Conservation (phyloP, 768 basidiomycete genomes). For the Termitomyces sp. region DNA sequence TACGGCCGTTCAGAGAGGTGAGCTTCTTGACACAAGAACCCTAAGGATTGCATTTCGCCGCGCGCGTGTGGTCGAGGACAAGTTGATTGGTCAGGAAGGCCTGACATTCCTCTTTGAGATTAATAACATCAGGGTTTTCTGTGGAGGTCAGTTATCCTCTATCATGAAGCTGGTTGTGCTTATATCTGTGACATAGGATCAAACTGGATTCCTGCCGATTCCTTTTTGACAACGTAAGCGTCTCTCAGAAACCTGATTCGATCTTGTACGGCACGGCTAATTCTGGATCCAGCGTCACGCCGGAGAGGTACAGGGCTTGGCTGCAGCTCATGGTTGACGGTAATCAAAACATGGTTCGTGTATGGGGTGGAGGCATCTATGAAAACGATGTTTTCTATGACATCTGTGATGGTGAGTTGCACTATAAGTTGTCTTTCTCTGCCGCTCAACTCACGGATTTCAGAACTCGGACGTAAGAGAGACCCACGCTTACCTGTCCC, state of each 20-base stretch:
- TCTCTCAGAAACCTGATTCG: not conserved
- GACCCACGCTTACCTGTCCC: not conserved
- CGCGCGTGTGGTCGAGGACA: conserved; percentile 76
- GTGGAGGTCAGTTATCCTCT: conserved; percentile 50
- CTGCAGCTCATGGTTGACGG: conserved; percentile 80
- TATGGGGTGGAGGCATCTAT: conserved; percentile 95
- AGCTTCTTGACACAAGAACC: conserved; percentile 44
- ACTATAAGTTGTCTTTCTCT: not conserved
- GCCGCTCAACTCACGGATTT: not conserved
- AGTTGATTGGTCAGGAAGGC: conserved; percentile 69
- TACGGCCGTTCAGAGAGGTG: conserved; percentile 32
- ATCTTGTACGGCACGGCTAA: not conserved
- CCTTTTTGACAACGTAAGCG: conserved; percentile 75
- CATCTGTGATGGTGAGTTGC: conserved; percentile 61
- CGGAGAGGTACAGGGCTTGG: conserved; percentile 71
- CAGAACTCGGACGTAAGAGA: conserved; percentile 65
- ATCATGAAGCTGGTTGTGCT: not conserved
- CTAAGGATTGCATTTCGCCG: conserved; percentile 76
- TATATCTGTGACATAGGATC: conserved; percentile 40
- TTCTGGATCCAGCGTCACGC: conserved; percentile 28
- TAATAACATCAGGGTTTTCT: conserved; percentile 84
- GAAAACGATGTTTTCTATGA: conserved; percentile 80
- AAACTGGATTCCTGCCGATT: conserved; percentile 95
- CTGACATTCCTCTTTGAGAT: conserved; percentile 86
- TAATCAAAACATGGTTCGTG: conserved; percentile 88